A percentile compares a stretch with the other conserved stretches of the same genome.
Evolutionary conservation across 352 stramenopile genomes (phyloP).

Genomic region (Phytophthora citrophthora): DNA sequence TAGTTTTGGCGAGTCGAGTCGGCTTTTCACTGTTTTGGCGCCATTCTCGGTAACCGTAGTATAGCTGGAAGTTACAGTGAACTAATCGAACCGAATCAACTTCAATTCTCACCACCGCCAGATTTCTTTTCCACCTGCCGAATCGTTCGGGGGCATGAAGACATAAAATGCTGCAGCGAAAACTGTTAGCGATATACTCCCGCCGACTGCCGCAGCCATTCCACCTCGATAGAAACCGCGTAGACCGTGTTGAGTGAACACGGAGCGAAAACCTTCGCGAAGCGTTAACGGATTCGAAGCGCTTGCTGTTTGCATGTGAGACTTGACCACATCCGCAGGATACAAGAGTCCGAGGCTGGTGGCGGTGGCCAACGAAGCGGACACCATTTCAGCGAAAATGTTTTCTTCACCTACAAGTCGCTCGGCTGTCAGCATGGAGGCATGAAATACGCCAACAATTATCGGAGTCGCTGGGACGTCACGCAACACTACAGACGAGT

Average conservation of each 20-base stretch:
- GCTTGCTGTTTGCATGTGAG: constrained; percentile 65
- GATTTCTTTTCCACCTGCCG: not conserved
- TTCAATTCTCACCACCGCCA: not conserved
- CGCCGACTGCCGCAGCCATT: not conserved
- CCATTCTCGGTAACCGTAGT: too few relatives aligned
- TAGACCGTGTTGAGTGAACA: constrained; percentile 64
- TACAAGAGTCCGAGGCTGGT: constrained; percentile 77
- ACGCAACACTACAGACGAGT: constrained; percentile 73
- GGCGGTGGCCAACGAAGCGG: constrained; percentile 27
- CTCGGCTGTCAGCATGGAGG: not conserved
- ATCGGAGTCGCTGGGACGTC: constrained; percentile 62
- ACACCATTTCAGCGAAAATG: constrained; percentile 36
- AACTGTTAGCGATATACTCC: not conserved
- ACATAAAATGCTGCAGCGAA: not conserved
- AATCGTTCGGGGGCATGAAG: not conserved
- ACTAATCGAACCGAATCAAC: not conserved
- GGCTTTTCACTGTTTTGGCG: too few relatives aligned
- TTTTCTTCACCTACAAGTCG: constrained; percentile 46
- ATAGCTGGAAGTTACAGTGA: too few relatives aligned
- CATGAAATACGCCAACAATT: not conserved
- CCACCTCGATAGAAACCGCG: constrained; percentile 9
- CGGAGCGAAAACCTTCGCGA: constrained; percentile 42
- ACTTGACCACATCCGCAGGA: constrained; percentile 79
- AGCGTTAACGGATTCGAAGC: constrained; percentile 32
- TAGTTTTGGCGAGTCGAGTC: too few relatives aligned